Percentiles rank a stretch among this genome's conserved stretches.
Conservation (phyloP, 2,329 filamentous ascomycete genomes). For the Sporothrix dimorphospora region DNA sequence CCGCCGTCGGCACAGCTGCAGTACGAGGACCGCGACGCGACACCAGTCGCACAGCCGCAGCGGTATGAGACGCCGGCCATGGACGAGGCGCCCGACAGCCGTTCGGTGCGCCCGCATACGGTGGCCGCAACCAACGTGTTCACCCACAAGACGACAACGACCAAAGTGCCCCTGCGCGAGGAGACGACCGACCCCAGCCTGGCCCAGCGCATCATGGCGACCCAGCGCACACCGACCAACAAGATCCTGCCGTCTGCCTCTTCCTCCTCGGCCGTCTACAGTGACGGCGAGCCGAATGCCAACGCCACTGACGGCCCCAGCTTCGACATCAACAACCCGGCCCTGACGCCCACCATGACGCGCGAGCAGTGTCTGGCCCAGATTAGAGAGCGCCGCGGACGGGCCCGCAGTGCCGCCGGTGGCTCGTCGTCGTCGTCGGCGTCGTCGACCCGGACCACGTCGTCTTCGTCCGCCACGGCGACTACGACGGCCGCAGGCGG, state of each 20-base stretch:
- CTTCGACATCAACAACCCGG: conserved; percentile 61
- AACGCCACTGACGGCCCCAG: conserved; percentile 40
- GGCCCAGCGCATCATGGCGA: conserved; percentile 46
- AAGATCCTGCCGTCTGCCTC: conserved; percentile 14
- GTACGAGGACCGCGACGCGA: background rate
- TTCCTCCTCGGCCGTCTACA: conserved; percentile 8
- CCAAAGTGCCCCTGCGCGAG: conserved; percentile 55
- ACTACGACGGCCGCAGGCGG: background rate
- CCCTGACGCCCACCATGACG: conserved; percentile 67
- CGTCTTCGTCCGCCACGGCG: background rate
- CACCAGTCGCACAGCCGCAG: background rate
- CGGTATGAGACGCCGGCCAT: conserved; percentile 21
- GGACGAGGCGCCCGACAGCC: background rate
- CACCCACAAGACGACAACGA: conserved; percentile 53
- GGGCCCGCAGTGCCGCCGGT: conserved; percentile 64
- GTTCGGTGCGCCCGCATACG: conserved; percentile 48
- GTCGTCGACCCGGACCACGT: background rate
- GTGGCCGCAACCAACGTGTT: conserved; percentile 48
- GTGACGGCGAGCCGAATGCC: background rate
- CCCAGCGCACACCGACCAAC: conserved; percentile 49
- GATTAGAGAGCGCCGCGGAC: conserved; percentile 71
- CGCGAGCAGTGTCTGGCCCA: conserved; percentile 75
- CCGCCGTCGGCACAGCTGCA: background rate
- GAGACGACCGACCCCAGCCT: conserved; percentile 50
- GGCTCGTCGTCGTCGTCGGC: conserved; percentile 25